Conservation (phyloP, 768 basidiomycete genomes). For the Pleurotus tuoliensis region DNA sequence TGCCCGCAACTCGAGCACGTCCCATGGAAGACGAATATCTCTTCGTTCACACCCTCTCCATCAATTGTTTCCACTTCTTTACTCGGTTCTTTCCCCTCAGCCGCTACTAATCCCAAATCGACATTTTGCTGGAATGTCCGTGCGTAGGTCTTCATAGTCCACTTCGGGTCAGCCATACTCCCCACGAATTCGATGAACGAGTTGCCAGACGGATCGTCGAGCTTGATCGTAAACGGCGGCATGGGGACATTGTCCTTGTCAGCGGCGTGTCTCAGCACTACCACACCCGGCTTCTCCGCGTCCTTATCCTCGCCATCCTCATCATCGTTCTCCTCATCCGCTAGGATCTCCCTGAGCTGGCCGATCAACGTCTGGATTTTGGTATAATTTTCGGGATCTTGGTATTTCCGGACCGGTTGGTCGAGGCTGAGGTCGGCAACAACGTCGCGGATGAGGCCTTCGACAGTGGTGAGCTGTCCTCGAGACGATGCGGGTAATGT, state of each 20-base stretch:
- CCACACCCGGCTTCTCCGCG: constrained; percentile 12
- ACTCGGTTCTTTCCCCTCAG: constrained; percentile 17
- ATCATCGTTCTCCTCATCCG: constrained; percentile 43
- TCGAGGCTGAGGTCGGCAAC: constrained; percentile 74
- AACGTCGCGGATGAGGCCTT: constrained; percentile 85
- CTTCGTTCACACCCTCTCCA: constrained; percentile 59
- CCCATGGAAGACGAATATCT: constrained; percentile 86
- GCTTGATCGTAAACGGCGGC: constrained; percentile 70
- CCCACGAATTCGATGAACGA: constrained; percentile 93
- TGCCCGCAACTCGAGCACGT: constrained; percentile 87
- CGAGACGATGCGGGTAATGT: constrained; percentile 81
- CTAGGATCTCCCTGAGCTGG: constrained; percentile 59
- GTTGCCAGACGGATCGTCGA: constrained; percentile 94
- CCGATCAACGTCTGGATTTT: constrained; percentile 78
- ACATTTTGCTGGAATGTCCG: constrained; percentile 81
- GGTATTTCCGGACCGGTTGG: constrained; percentile 79
- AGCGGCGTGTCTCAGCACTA: constrained; percentile 23
- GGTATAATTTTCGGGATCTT: constrained; percentile 65
- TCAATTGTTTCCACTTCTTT: constrained; percentile 6
- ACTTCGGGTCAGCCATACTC: constrained; percentile 87
- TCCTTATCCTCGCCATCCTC: constrained; percentile 41
- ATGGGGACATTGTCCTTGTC: constrained; percentile 49
- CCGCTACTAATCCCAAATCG: constrained; percentile 64
- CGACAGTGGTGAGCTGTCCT: constrained; percentile 95
- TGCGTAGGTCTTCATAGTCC: constrained; percentile 82